Base-by-base conservation (phyloP, 345 rosid species). In the Syzygium aromaticum region DNA sequence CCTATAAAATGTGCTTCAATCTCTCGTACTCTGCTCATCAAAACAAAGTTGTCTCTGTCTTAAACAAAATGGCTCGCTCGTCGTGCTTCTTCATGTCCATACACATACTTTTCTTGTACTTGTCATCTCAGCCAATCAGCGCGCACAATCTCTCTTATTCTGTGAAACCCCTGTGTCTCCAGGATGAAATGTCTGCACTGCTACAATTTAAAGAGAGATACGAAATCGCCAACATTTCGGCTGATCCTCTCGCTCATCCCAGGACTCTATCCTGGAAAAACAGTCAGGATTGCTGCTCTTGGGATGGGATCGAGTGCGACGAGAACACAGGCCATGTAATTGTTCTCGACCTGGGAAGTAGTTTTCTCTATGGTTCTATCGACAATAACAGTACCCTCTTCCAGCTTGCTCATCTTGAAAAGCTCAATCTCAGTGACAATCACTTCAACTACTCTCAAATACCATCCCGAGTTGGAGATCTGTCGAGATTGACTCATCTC, bases 231-330 rank as follows among this genome's bases (percentile, higher is more conserved):
- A 16, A 25, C 22, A 7, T 21, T 43, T 43, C 11, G 23, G 40
- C 8, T 49, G 16, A 0, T 61, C 64, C 86, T 54, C 49, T 54
- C 28, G 46, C 77, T 5, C 33, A 87, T 84, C 86, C 88, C 83
- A 84, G 61, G 86, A 63, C 84, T 22, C 54, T 63, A 25, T 84
- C 84, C 8, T 87, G 89, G 89, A 57, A 64, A 12, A 30, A 11
- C 1, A 59, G 6, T 59, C 52, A 19, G 43, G 78, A 86, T 56
- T 86, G 84, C 64, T 86, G 84, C 59, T 82, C 33, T 12, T 85
- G 86, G 86, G 84, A 84, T 61, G 89, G 89, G 16, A 86, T 87
- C 54, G 46, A 12, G 38, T 87, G 89, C 46, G 86, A 87, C 40
- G 17, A 61, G 51, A 27, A 3, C 14, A 63, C 86, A 0, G 89